Percentiles rank a stretch among this genome's conserved stretches.
These are phyloP conservation scores for Simplicillium aogashimaense DNA, from an alignment of 2,329 filamentous ascomycete genomes.

Conservation along the genomic window DNA sequence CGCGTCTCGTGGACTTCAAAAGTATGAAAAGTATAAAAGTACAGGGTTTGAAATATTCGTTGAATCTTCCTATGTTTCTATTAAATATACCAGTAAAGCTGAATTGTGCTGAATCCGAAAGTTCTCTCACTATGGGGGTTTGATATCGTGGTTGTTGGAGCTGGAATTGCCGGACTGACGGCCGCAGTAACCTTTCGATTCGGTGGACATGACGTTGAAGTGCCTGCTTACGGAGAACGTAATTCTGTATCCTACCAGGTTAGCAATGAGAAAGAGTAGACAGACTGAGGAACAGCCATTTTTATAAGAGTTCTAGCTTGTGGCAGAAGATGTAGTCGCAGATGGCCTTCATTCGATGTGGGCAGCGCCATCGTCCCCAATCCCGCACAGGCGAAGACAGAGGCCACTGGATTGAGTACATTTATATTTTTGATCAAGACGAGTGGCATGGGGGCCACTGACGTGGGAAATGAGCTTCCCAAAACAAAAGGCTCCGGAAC, in stretches of 20 bases:
- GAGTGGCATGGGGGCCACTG: neutral
- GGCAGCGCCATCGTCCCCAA: conserved; percentile 1
- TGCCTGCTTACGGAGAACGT: neutral
- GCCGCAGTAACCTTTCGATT: conserved; percentile 1
- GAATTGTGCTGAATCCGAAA: too few species aligned
- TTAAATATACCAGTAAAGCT: too few species aligned
- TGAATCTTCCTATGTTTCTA: too few species aligned
- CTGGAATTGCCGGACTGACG: conserved; percentile 4
- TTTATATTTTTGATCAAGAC: conserved; percentile 6
- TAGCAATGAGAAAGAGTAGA: neutral
- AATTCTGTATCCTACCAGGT: neutral
- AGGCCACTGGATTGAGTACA: conserved; percentile 1
- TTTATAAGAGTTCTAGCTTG: conserved; percentile 3
- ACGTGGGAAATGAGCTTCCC: neutral
- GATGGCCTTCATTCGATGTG: conserved; percentile 4
- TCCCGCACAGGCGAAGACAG: neutral
- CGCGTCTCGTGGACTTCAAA: too few species aligned
- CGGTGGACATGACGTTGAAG: conserved; percentile 3
- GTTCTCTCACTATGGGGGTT: neutral
- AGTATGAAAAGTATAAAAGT: too few species aligned
- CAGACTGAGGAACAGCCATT: neutral
- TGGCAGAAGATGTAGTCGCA: conserved; percentile 5
- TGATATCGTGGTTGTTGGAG: neutral
- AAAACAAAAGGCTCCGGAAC: conserved; percentile 1
- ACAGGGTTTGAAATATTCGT: too few species aligned